A percentile compares a stretch with the other conserved stretches of the same genome.
Conservation (phyloP, 768 basidiomycete genomes). For the Macrolepiota dolichaula region DNA sequence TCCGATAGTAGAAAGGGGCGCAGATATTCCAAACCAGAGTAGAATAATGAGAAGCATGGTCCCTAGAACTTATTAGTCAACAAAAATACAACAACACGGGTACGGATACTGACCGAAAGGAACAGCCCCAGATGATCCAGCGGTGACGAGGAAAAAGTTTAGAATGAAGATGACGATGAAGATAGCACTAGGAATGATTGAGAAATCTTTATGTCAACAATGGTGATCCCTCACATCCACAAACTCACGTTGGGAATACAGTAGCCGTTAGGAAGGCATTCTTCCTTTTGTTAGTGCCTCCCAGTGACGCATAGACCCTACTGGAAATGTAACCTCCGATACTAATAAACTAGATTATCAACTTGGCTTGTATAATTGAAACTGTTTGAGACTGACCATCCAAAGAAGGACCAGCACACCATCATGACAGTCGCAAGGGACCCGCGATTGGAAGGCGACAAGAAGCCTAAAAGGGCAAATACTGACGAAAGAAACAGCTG, state of each 20-base stretch:
- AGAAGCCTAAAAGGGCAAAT: constrained; percentile 89
- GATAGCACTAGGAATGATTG: constrained; percentile 50
- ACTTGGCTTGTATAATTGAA: neutral
- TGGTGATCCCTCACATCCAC: neutral
- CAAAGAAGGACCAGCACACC: constrained; percentile 93
- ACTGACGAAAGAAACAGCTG: constrained; percentile 39
- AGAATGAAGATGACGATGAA: constrained; percentile 87
- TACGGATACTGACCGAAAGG: constrained; percentile 69
- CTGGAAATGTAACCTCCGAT: constrained; percentile 88
- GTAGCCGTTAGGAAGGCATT: constrained; percentile 89
- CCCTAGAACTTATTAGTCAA: constrained; percentile 35
- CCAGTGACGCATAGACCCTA: constrained; percentile 75
- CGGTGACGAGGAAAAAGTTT: constrained; percentile 82
- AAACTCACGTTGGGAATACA: constrained; percentile 75
- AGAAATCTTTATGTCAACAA: neutral
- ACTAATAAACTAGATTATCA: constrained; percentile 30
- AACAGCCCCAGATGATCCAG: constrained; percentile 91
- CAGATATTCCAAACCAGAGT: constrained; percentile 93
- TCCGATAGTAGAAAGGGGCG: constrained; percentile 83
- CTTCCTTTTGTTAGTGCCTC: constrained; percentile 73
- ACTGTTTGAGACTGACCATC: constrained; percentile 46
- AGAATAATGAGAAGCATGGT: constrained; percentile 83
- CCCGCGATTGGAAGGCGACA: constrained; percentile 94
- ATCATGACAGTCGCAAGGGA: constrained; percentile 93
- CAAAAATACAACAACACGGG: neutral